phyloP scores from a whole-genome alignment of 2,329 filamentous ascomycete genomes.

The Diaporthe citriasiana region DNA sequence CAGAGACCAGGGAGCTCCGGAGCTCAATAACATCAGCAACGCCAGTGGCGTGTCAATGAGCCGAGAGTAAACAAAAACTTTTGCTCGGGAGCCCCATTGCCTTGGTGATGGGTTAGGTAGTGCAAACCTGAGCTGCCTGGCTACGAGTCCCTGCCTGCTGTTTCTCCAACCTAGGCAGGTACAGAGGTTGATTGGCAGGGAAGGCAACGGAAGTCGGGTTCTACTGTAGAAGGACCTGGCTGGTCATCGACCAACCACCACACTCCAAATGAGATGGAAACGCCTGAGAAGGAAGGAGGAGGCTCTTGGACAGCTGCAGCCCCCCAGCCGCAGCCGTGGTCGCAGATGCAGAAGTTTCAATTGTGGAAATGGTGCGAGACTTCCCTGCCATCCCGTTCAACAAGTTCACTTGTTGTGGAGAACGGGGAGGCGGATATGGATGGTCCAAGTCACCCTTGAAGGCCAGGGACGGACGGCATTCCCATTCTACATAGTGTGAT shows the following conservation, averaged over 20 bases:
- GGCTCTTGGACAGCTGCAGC: conserved; percentile 29
- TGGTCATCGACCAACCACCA: background rate
- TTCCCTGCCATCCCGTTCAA: conserved; percentile 18
- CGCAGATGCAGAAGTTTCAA: conserved; percentile 22
- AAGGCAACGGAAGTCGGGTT: background rate
- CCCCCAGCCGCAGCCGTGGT: background rate
- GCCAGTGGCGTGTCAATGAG: conserved; percentile 16
- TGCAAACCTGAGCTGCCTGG: too few species aligned
- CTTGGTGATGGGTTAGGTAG: conserved; percentile 33
- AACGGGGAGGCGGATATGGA: conserved; percentile 34
- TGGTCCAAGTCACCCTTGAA: conserved; percentile 34
- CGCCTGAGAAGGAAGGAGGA: conserved; percentile 29
- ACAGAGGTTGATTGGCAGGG: background rate
- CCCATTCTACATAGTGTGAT: conserved; percentile 3
- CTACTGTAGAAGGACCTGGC: background rate
- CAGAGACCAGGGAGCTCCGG: conserved; percentile 29
- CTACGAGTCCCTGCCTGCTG: background rate
- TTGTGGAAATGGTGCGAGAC: conserved; percentile 11
- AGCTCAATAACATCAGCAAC: conserved; percentile 33
- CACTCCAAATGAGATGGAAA: background rate
- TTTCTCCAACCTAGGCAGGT: background rate
- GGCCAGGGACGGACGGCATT: conserved; percentile 35
- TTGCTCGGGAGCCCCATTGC: conserved; percentile 10
- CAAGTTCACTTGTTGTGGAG: conserved; percentile 16
- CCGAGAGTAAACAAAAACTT: conserved; percentile 22